Conservation (phyloP, 2,329 filamentous ascomycete genomes). For the Dactylellina drechsleri region DNA sequence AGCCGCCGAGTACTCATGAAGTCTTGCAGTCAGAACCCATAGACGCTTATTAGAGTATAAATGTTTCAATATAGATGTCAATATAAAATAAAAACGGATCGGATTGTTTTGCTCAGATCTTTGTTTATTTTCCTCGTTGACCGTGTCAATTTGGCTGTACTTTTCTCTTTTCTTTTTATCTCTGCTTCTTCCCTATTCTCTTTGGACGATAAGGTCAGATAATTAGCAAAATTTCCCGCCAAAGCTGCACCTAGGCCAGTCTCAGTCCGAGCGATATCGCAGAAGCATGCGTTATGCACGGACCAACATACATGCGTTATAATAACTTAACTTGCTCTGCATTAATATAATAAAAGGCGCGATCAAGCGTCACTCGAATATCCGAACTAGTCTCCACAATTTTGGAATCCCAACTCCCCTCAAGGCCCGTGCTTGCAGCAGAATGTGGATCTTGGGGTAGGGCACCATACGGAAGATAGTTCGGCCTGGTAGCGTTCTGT, state of each 20-base stretch:
- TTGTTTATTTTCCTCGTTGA: too few species aligned
- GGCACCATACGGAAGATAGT: neutral
- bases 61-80: too few species aligned
- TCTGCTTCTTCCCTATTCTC: neutral
- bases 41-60: too few species aligned
- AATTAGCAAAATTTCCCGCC: neutral
- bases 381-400: slow-evolving; percentile 34
- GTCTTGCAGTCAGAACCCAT: too few species aligned
- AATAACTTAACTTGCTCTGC: slow-evolving; percentile 33
- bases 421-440: slow-evolving; percentile 19
- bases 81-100: too few species aligned
- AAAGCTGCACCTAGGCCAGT: neutral
- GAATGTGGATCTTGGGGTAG: slow-evolving; percentile 2
- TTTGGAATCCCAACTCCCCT: slow-evolving; percentile 1
- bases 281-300: slow-evolving; percentile 36
- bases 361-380: slow-evolving; percentile 46
- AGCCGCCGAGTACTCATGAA: too few species aligned
- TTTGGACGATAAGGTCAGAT: neutral
- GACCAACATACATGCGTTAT: slow-evolving; percentile 49
- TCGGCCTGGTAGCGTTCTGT: too few species aligned
- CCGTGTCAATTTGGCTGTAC: neutral
- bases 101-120: too few species aligned
- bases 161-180: neutral
- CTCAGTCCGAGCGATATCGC: slow-evolving; percentile 38
- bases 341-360: slow-evolving; percentile 42